A percentile compares a stretch with the other conserved stretches of the same genome.
phyloP scores from a whole-genome alignment of 2,329 filamentous ascomycete species.

The Beauveria varroae region DNA sequence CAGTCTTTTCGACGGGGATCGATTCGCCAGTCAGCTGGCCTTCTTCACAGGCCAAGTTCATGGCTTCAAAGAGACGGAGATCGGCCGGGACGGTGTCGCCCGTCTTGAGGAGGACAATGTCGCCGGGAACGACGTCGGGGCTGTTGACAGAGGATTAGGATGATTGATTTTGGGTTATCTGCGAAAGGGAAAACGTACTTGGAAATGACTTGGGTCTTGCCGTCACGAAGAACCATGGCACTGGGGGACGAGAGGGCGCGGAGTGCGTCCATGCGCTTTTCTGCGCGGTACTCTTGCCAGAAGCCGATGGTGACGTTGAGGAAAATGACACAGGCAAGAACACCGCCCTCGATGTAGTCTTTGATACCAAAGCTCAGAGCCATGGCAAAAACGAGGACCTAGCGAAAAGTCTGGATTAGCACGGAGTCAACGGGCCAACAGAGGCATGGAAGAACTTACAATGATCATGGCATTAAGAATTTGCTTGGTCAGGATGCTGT shows the following conservation, averaged over 20 bases:
- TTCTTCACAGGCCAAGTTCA: slow-evolving; percentile 77
- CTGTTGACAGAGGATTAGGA: slow-evolving; percentile 26
- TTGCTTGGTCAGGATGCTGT: slow-evolving; percentile 66
- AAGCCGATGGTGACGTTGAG: slow-evolving; percentile 65
- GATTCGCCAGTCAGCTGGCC: slow-evolving; percentile 72
- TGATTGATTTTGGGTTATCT: not conserved
- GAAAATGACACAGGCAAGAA: slow-evolving; percentile 58
- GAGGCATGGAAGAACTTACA: slow-evolving; percentile 31
- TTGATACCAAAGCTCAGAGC: slow-evolving; percentile 59
- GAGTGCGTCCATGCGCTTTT: slow-evolving; percentile 60
- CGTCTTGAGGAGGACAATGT: slow-evolving; percentile 59
- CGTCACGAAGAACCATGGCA: slow-evolving; percentile 53
- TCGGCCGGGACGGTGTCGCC: slow-evolving; percentile 72
- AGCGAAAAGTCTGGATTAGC: not conserved
- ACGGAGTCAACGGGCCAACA: not conserved
- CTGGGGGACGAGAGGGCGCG: slow-evolving; percentile 55
- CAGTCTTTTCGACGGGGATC: slow-evolving; percentile 60
- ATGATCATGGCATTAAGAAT: slow-evolving; percentile 73
- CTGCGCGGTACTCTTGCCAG: slow-evolving; percentile 56
- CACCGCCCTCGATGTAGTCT: slow-evolving; percentile 61
- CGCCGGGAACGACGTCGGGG: slow-evolving; percentile 61
- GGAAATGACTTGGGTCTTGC: slow-evolving; percentile 48
- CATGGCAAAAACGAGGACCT: slow-evolving; percentile 75
- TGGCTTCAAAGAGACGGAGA: slow-evolving; percentile 59
- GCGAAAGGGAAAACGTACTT: slow-evolving; percentile 38